Percentiles rank a stretch among this genome's conserved stretches.
Conservation (phyloP, 345 rosid genomes). For the Euclidium syriacum region DNA sequence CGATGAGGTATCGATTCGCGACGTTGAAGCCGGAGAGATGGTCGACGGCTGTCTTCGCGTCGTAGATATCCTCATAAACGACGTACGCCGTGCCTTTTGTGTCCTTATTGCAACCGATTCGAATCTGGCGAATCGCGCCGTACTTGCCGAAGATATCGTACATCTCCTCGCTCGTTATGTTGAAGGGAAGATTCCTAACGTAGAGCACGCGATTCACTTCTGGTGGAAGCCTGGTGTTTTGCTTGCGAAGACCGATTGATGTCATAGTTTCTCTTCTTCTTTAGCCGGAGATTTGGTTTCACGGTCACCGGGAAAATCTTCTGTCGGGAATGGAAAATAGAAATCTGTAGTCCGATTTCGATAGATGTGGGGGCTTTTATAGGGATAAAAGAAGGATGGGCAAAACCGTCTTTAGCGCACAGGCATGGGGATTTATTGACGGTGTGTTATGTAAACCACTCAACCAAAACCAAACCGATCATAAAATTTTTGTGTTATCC, state of each 20-base stretch:
- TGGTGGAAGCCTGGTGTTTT: constrained; percentile 87
- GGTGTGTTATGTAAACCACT: neutral
- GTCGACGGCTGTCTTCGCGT: constrained; percentile 94
- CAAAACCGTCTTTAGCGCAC: neutral
- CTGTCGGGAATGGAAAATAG: neutral
- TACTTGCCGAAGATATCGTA: constrained; percentile 98
- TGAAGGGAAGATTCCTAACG: constrained; percentile 97
- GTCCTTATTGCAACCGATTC: constrained; percentile 82
- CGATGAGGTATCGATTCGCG: constrained; percentile 86
- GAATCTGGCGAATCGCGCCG: constrained; percentile 96
- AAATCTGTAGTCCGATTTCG: neutral
- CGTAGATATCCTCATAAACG: constrained; percentile 94
- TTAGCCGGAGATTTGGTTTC: constrained; percentile 1
- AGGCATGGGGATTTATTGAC: neutral
- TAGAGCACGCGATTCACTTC: constrained; percentile 93
- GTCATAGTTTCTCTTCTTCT: constrained; percentile 40
- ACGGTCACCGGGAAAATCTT: constrained; percentile 4
- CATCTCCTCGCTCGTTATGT: constrained; percentile 99
- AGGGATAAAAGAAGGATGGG: neutral
- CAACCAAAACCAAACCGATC: constrained; percentile 9
- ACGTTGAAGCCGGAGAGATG: constrained; percentile 98
- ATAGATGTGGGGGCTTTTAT: neutral
- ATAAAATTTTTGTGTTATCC: too few relatives aligned
- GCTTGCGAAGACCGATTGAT: constrained; percentile 69
- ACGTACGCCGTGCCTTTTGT: constrained; percentile 95